These are phyloP conservation scores for Besnoitia besnoiti DNA, from an alignment of 169 alveolate species.

Conservation along the genomic window DNA sequence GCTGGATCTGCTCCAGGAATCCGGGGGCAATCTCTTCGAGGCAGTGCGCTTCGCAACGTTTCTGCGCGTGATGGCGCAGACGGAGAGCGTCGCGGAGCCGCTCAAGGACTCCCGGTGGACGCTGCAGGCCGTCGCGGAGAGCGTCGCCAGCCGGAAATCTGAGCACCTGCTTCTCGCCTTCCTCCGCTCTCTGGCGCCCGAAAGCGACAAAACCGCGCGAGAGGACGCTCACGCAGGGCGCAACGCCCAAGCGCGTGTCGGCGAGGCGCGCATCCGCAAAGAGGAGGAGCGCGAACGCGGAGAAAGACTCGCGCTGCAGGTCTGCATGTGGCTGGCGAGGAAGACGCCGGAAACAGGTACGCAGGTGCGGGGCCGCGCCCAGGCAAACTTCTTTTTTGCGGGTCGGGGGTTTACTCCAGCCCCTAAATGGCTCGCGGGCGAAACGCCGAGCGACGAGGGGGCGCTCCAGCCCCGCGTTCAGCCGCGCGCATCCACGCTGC, in stretches of 20 bases:
- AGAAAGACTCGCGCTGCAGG: neutral
- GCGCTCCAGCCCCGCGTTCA: too few relatives aligned
- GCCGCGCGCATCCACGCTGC: too few relatives aligned
- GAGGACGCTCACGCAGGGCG: neutral
- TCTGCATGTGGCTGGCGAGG: conserved; percentile 5
- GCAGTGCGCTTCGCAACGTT: neutral
- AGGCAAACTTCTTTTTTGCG: too few relatives aligned
- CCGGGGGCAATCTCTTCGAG: neutral
- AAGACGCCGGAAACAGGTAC: neutral
- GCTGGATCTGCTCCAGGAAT: neutral
- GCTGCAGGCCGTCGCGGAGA: neutral
- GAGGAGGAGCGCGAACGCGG: neutral
- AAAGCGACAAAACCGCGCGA: neutral
- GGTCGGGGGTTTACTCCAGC: too few relatives aligned
- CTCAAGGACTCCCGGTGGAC: conserved; percentile 10
- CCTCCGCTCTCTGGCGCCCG: neutral
- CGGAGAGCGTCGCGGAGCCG: neutral
- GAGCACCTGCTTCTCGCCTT: neutral
- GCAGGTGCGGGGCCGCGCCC: too few relatives aligned
- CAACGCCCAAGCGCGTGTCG: neutral
- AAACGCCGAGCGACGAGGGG: too few relatives aligned
- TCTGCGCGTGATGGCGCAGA: neutral
- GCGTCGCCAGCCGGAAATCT: neutral
- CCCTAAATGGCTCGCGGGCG: too few relatives aligned
- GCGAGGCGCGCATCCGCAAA: neutral